Conservation (phyloP, 2,329 filamentous ascomycete species). For the Colletotrichum sp. region DNA sequence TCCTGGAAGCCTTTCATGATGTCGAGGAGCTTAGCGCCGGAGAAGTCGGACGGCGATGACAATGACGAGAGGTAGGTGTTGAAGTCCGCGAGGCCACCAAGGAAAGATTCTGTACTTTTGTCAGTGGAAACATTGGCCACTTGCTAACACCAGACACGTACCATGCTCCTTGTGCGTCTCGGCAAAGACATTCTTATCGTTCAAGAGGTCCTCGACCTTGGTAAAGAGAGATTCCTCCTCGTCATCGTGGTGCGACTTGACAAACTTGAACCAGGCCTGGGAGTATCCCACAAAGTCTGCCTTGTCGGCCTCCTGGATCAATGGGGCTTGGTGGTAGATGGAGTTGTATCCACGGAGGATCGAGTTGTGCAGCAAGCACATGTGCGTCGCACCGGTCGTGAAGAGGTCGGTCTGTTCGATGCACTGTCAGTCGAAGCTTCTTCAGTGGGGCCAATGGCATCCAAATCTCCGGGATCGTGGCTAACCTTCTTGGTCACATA, state of each 20-base stretch:
- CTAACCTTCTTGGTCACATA: conserved; percentile 55
- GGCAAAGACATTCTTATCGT: conserved; percentile 55
- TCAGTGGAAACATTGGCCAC: not conserved
- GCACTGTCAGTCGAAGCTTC: conserved; percentile 10
- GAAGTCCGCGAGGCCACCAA: conserved; percentile 56
- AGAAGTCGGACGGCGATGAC: conserved; percentile 45
- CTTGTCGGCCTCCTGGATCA: conserved; percentile 56
- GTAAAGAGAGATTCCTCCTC: conserved; percentile 64
- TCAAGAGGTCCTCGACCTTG: conserved; percentile 56
- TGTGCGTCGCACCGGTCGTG: conserved; percentile 64
- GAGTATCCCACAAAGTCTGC: conserved; percentile 63
- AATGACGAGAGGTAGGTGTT: conserved; percentile 55
- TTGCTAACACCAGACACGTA: conserved; percentile 30
- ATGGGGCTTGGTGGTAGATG: conserved; percentile 64
- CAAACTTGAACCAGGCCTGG: conserved; percentile 63
- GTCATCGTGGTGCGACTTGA: conserved; percentile 65
- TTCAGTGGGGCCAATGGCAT: not conserved
- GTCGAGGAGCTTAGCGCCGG: conserved; percentile 46
- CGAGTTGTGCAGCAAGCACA: conserved; percentile 66
- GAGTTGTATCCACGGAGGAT: conserved; percentile 69
- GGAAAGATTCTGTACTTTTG: conserved; percentile 46
- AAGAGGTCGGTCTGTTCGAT: conserved; percentile 58
- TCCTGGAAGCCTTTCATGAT: conserved; percentile 58
- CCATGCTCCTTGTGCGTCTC: conserved; percentile 62
- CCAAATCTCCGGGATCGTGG: not conserved